Conservation (phyloP, 257 asterid species). For the Leptodermis oblonga region DNA sequence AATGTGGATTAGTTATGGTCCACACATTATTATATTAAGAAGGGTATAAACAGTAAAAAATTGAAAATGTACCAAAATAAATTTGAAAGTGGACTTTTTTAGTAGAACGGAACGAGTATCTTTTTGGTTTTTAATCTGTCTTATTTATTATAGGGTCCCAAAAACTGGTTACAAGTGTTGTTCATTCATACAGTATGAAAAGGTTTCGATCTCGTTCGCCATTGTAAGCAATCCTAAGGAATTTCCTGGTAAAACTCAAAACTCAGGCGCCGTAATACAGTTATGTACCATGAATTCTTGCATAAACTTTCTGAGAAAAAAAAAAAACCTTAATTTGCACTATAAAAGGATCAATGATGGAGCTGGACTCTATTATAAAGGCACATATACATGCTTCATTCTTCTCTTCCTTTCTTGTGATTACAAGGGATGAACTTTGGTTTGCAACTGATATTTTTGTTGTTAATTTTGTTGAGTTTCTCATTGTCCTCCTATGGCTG, state of each 20-base stretch:
- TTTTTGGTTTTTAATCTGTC: not conserved
- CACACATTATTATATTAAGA: too few species aligned
- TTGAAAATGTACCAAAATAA: too few species aligned
- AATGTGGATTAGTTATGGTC: too few species aligned
- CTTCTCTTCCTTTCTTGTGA: not conserved
- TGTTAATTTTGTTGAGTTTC: constrained; percentile 7
- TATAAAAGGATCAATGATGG: constrained; percentile 5
- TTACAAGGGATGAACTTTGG: constrained; percentile 22
- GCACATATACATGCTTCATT: not conserved
- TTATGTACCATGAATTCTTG: too few species aligned
- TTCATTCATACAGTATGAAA: not conserved
- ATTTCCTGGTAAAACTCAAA: constrained; percentile 11
- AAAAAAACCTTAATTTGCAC: not conserved
- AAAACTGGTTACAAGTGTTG: not conserved
- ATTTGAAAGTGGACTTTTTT: too few species aligned
- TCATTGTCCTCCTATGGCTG: constrained; percentile 16
- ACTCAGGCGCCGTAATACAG: too few species aligned
- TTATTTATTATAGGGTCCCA: not conserved
- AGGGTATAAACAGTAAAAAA: too few species aligned
- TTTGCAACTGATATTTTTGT: constrained; percentile 12
- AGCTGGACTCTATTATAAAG: not conserved
- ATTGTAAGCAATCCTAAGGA: not conserved
- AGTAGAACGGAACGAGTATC: too few species aligned
- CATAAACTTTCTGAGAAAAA: constrained; percentile 6
- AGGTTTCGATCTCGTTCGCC: not conserved